These are phyloP conservation scores for Chimonanthus salicifolius DNA, from an alignment of 164 flowering plant genomes.

Conservation along the genomic window DNA sequence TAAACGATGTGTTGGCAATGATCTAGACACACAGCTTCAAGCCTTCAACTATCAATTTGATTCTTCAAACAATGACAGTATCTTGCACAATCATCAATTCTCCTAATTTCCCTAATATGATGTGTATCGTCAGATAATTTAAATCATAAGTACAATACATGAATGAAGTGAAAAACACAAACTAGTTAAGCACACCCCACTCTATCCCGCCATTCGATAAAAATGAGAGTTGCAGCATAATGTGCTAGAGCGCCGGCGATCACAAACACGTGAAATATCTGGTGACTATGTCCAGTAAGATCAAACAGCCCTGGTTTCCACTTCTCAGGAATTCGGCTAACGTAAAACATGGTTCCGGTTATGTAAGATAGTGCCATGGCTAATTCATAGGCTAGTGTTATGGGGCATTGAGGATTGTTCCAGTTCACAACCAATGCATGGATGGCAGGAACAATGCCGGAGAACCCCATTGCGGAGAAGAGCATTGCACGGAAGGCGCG, in stretches of 20 bases:
- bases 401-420: conserved; percentile 46
- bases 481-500: conserved; percentile 62
- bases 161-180: not conserved
- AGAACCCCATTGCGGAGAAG: conserved; percentile 72
- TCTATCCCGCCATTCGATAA: conserved; percentile 56
- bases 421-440: conserved; percentile 65
- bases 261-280: conserved; percentile 80
- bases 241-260: conserved; percentile 80
- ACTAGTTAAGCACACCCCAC: conserved; percentile 34
- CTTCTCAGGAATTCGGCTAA: conserved; percentile 69
- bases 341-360: conserved; percentile 62
- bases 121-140: not conserved
- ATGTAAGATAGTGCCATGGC: conserved; percentile 74
- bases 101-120: not conserved
- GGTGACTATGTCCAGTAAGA: conserved; percentile 86
- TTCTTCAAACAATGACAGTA: no score
- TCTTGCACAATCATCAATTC: no score
- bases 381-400: conserved; percentile 48
- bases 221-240: conserved; percentile 61
- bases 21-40: no score
- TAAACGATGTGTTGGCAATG: no score
- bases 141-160: not conserved
- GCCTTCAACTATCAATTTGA: no score
- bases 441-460: conserved; percentile 65
- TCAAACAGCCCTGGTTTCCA: conserved; percentile 87